Evolutionary conservation across 2,329 filamentous ascomycete species (phyloP).

Genomic region (Claviceps fusiformis): DNA sequence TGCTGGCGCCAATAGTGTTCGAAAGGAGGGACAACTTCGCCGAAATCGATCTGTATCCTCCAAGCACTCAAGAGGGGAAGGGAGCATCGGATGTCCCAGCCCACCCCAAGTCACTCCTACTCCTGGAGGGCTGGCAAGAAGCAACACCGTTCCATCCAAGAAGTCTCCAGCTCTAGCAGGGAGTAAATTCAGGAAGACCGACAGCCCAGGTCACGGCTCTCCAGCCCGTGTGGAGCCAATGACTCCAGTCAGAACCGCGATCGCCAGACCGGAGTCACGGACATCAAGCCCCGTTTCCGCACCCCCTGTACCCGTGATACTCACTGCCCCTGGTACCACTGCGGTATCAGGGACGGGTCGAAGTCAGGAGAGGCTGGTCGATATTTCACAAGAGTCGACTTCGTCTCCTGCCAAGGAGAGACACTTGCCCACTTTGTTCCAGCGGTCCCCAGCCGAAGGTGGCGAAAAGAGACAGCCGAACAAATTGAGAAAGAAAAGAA

Average conservation of each 20-base stretch:
- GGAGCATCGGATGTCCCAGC: constrained; percentile 55
- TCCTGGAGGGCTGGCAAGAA: constrained; percentile 44
- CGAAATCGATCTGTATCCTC: constrained; percentile 90
- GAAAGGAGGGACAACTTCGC: constrained; percentile 65
- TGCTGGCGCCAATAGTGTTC: constrained; percentile 73
- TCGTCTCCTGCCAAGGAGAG: constrained; percentile 54
- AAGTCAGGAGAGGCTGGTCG: constrained; percentile 36
- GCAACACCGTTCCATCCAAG: constrained; percentile 90
- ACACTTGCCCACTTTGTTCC: constrained; percentile 56
- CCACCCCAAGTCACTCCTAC: constrained; percentile 41
- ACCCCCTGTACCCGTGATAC: constrained; percentile 11
- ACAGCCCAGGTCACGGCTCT: constrained; percentile 16
- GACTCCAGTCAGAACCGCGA: constrained; percentile 19
- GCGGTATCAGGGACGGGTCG: constrained; percentile 22
- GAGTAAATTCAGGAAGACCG: constrained; percentile 45
- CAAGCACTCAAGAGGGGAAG: constrained; percentile 66
- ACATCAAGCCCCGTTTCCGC: constrained; percentile 15
- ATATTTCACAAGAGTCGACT: constrained; percentile 25
- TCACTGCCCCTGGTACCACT: constrained; percentile 17
- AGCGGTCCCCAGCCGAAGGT: constrained; percentile 48
- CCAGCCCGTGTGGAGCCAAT: constrained; percentile 25
- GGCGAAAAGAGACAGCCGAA: constrained; percentile 64
- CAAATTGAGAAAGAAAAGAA: constrained; percentile 77
- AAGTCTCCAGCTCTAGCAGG: constrained; percentile 61
- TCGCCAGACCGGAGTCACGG: constrained; percentile 10